phyloP scores from a whole-genome alignment of 192 early-diverging fungal genomes.

The Diversispora epigaea region DNA sequence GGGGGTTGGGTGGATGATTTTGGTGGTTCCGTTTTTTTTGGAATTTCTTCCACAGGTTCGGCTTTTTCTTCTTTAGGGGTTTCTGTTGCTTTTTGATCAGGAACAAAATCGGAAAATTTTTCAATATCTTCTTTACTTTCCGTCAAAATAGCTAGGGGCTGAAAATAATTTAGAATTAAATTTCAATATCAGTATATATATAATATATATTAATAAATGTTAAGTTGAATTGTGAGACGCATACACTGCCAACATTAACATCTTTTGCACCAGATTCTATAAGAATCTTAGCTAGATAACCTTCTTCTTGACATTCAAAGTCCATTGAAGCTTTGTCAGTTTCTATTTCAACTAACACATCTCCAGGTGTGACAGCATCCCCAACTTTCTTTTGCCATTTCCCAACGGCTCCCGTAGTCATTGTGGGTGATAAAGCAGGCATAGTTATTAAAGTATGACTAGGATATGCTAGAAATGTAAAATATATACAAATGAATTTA shows the following conservation, averaged over 20 bases:
- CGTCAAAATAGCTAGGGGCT: slow-evolving; percentile 89
- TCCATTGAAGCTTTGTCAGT: slow-evolving; percentile 99
- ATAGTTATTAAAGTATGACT: slow-evolving; percentile 84
- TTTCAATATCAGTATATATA: no score
- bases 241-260: slow-evolving; percentile 72
- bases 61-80: slow-evolving; percentile 42
- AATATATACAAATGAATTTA: no score
- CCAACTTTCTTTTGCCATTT: slow-evolving; percentile 93
- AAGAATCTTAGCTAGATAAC: slow-evolving; percentile 92
- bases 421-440: slow-evolving; percentile 99
- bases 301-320: slow-evolving; percentile 98
- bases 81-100: slow-evolving; percentile 48
- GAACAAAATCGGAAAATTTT: slow-evolving; percentile 81
- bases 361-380: slow-evolving; percentile 84
- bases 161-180: neutral
- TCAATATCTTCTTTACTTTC: slow-evolving; percentile 86
- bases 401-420: slow-evolving; percentile 94
- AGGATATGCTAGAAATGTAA: slow-evolving; percentile 59
- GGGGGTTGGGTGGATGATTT: slow-evolving; percentile 30
- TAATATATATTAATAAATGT: no score
- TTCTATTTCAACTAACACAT: slow-evolving; percentile 94
- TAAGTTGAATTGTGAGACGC: neutral
- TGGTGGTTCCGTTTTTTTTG: slow-evolving; percentile 18
- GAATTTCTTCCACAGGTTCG: slow-evolving; percentile 28
- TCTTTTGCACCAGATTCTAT: slow-evolving; percentile 84